These are phyloP conservation scores for Gossypium schwendimanii DNA, from an alignment of 441 rosid species.

Conservation along the genomic window DNA sequence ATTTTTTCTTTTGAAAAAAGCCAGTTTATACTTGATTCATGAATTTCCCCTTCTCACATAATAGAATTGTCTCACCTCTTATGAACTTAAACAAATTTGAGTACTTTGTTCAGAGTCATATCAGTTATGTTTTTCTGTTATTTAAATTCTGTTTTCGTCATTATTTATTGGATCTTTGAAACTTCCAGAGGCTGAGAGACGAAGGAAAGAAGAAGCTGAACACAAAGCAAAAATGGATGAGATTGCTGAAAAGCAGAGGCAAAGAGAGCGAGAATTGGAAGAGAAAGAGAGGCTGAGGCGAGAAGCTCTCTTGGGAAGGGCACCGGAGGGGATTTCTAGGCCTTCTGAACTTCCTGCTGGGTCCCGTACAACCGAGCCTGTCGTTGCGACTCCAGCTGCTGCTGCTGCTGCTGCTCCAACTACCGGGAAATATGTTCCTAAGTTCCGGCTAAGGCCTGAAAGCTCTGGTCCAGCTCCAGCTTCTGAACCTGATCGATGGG, in stretches of 20 bases:
- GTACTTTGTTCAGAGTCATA: not conserved
- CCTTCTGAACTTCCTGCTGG: constrained; percentile 38
- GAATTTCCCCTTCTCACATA: not conserved
- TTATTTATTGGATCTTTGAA: not conserved
- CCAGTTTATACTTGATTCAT: not conserved
- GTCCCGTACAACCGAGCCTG: constrained; percentile 31
- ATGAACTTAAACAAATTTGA: not conserved
- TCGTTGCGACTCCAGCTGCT: not conserved
- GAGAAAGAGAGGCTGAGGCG: constrained; percentile 64
- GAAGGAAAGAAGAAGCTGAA: constrained; percentile 74
- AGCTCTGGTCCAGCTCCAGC: constrained; percentile 28
- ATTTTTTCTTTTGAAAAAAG: not conserved
- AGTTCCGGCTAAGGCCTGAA: constrained; percentile 34
- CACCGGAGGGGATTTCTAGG: constrained; percentile 39
- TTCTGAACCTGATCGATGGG: constrained; percentile 34
- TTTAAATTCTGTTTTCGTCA: not conserved
- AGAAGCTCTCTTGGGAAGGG: constrained; percentile 51
- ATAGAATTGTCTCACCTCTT: not conserved
- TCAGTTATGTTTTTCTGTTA: not conserved
- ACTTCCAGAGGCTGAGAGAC: constrained; percentile 75
- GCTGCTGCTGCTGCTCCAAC: constrained; percentile 6
- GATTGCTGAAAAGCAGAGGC: constrained; percentile 85
- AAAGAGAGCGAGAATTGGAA: constrained; percentile 70
- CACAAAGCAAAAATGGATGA: constrained; percentile 78
- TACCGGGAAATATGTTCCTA: constrained; percentile 67